These are phyloP conservation scores for Ophiostoma angusticollis DNA, from an alignment of 2,329 filamentous ascomycete genomes.

Conservation along the genomic window DNA sequence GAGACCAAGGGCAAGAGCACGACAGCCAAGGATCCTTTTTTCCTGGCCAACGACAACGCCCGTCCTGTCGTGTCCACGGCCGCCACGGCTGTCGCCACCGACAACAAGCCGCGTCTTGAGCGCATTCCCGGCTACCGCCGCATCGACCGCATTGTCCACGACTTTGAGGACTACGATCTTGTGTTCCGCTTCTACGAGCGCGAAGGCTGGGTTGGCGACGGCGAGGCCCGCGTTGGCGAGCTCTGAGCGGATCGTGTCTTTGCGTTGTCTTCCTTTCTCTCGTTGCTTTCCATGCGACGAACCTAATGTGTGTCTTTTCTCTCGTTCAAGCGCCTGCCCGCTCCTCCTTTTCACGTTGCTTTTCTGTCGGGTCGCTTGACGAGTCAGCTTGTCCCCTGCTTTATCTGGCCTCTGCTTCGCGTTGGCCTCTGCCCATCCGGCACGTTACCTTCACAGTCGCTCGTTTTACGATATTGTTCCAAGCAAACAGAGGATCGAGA, in stretches of 20 bases:
- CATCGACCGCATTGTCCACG: conserved; percentile 89
- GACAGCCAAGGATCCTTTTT: conserved; percentile 17
- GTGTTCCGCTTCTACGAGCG: conserved; percentile 95
- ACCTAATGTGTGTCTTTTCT: no score
- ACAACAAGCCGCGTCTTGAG: conserved; percentile 50
- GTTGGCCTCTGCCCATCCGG: no score
- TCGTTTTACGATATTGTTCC: not conserved
- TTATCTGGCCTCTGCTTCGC: no score
- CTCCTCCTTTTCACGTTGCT: no score
- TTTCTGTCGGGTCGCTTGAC: no score
- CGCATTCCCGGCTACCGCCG: conserved; percentile 74
- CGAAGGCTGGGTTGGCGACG: conserved; percentile 56
- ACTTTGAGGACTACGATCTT: conserved; percentile 92
- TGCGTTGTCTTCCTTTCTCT: not conserved
- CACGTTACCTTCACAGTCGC: not conserved
- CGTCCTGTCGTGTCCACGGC: no score
- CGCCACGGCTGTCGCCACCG: conserved; percentile 23
- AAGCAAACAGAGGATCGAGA: no score
- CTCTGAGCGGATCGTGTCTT: conserved; percentile 1
- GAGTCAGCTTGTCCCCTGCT: no score
- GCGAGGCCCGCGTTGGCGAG: conserved; percentile 42
- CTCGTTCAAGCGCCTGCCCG: no score
- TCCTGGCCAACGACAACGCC: conserved; percentile 9
- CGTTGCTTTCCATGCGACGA: not conserved
- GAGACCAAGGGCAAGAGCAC: conserved; percentile 54